Conservation (phyloP, 108 stramenopile genomes). For the Nannochloropsis gaditana region DNA sequence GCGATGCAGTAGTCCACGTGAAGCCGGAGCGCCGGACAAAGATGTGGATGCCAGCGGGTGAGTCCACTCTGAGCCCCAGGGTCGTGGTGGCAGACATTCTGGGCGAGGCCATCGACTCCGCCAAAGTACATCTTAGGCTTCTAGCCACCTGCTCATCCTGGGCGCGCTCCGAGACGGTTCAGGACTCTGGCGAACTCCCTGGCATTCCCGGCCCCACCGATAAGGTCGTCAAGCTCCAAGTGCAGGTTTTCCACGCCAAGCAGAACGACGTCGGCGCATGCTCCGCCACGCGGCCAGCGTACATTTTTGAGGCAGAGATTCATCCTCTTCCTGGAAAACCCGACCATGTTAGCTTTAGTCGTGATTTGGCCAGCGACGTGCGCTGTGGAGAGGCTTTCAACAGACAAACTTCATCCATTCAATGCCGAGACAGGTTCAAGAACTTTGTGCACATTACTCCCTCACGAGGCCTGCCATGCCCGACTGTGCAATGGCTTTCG, state of each 20-base stretch:
- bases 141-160: background rate
- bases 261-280: background rate
- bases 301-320: background rate
- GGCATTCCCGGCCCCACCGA: background rate
- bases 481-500: background rate
- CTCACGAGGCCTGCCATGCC: background rate
- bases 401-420: background rate
- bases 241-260: background rate
- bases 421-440: constrained; percentile 14
- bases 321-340: background rate
- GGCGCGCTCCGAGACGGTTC: background rate
- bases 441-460: background rate
- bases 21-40: background rate
- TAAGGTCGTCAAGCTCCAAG: background rate
- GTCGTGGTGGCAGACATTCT: background rate
- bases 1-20: background rate
- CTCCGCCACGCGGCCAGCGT: background rate
- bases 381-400: background rate
- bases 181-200: background rate
- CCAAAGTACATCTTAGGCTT: background rate
- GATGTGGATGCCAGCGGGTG: background rate
- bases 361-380: background rate
- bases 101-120: background rate
- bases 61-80: background rate
- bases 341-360: background rate